Evolutionary conservation across 2,329 filamentous ascomycete genomes (phyloP).

Genomic region (Aspergillus sp.): DNA sequence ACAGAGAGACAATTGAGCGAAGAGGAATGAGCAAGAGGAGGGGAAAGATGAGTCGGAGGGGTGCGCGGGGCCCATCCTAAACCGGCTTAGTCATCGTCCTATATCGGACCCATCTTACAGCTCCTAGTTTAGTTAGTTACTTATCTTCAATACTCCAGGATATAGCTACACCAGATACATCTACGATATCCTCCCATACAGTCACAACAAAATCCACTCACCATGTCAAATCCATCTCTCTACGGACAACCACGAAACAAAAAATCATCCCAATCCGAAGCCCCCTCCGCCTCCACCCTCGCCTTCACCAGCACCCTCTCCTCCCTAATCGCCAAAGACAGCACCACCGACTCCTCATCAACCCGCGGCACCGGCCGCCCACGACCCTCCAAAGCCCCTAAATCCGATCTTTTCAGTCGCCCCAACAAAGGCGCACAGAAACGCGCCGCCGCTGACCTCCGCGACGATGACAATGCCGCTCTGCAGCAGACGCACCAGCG

Average conservation of each 20-base stretch:
- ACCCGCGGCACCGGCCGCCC: conserved; percentile 44
- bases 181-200: not conserved
- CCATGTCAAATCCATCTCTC: conserved; percentile 48
- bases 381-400: conserved; percentile 53
- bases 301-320: conserved; percentile 88
- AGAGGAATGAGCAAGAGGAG: not conserved
- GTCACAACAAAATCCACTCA: not conserved
- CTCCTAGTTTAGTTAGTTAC: not conserved
- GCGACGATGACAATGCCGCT: conserved; percentile 56
- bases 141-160: not conserved
- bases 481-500: conserved; percentile 65
- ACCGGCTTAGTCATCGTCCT: conserved; percentile 15
- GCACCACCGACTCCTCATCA: conserved; percentile 43
- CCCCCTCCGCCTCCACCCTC: conserved; percentile 67
- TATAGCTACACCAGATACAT: not conserved
- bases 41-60: conserved; percentile 12
- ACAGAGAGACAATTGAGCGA: not conserved
- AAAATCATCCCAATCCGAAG: conserved; percentile 58
- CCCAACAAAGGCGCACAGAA: conserved; percentile 66
- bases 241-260: conserved; percentile 70
- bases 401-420: conserved; percentile 68
- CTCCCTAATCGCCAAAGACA: conserved; percentile 68
- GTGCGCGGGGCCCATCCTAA: not conserved
- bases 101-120: conserved; percentile 2
- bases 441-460: conserved; percentile 60